Conservation (phyloP, 306 rosid genomes). For the Lotus japonicus region DNA sequence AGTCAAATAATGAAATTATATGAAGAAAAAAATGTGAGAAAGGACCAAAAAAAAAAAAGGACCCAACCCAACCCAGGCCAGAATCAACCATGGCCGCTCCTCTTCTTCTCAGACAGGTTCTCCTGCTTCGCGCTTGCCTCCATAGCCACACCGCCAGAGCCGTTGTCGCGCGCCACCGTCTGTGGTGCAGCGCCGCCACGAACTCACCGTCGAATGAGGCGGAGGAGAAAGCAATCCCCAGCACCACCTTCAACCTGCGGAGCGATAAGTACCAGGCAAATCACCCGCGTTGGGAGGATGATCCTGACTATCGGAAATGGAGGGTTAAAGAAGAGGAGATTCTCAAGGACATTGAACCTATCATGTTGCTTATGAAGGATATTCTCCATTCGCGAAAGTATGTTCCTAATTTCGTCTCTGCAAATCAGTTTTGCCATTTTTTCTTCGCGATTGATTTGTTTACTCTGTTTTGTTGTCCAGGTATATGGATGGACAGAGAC, state of each 20-base stretch:
- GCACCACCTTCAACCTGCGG: background rate
- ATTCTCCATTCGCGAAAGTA: conserved; percentile 68
- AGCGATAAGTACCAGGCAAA: conserved; percentile 26
- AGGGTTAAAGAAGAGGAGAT: conserved; percentile 59
- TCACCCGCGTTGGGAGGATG: conserved; percentile 39
- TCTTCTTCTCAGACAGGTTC: conserved; percentile 30
- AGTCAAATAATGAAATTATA: no score
- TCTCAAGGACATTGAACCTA: conserved; percentile 60
- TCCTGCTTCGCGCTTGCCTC: conserved; percentile 41
- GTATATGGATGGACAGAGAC: conserved; percentile 48
- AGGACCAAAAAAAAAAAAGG: no score
- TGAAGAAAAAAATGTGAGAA: no score
- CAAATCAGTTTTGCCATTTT: background rate
- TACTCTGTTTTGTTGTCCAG: background rate
- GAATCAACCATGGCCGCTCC: conserved; percentile 45
- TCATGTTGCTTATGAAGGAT: conserved; percentile 46
- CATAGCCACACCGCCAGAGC: conserved; percentile 22
- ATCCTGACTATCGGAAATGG: conserved; percentile 61
- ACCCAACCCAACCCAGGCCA: background rate
- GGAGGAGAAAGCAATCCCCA: conserved; percentile 22
- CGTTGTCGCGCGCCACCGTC: conserved; percentile 22
- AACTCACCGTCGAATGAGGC: conserved; percentile 28
- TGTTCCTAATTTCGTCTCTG: background rate
- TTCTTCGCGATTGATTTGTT: background rate
- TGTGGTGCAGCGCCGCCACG: conserved; percentile 33